Percentiles rank a stretch among this genome's conserved stretches.
These are phyloP conservation scores for Heterococcus sp. DNA, from an alignment of 108 stramenopile species.

Conservation along the genomic window DNA sequence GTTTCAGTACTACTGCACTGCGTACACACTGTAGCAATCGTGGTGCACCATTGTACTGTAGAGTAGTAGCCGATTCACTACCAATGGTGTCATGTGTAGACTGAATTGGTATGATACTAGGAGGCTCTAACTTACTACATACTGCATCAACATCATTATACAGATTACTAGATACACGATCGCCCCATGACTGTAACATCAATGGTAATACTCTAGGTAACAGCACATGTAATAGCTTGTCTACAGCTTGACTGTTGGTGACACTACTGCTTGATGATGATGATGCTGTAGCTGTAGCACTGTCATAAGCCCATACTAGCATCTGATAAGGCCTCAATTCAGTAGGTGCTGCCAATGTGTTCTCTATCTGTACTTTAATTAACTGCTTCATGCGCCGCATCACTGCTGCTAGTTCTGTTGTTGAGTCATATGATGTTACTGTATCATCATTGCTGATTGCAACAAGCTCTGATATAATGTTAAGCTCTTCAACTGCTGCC, in stretches of 20 bases:
- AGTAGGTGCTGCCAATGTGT: slow-evolving; percentile 42
- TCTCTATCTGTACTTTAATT: background rate
- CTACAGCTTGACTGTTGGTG: background rate
- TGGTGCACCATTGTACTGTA: background rate
- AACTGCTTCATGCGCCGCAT: background rate
- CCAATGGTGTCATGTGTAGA: too few relatives aligned
- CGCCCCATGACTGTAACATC: background rate
- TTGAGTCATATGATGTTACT: background rate
- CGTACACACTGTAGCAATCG: background rate
- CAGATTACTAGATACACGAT: slow-evolving; percentile 1
- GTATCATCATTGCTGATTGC: too few relatives aligned
- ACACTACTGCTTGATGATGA: too few relatives aligned
- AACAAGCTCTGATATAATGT: slow-evolving; percentile 1
- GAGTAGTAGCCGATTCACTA: too few relatives aligned
- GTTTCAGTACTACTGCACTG: background rate
- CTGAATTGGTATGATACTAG: background rate
- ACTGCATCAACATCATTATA: background rate
- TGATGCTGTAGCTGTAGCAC: slow-evolving; percentile 15
- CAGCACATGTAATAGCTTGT: background rate
- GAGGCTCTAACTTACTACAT: slow-evolving; percentile 1
- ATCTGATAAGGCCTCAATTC: slow-evolving; percentile 79
- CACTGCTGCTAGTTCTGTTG: background rate
- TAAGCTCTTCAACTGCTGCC: slow-evolving; percentile 21
- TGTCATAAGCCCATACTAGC: slow-evolving; percentile 73
- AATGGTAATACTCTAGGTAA: slow-evolving; percentile 6